A percentile compares a stretch with the other conserved stretches of the same genome.
Evolutionary conservation across 2,329 filamentous ascomycete species (phyloP).

Genomic region (Xylariaceae sp.): DNA sequence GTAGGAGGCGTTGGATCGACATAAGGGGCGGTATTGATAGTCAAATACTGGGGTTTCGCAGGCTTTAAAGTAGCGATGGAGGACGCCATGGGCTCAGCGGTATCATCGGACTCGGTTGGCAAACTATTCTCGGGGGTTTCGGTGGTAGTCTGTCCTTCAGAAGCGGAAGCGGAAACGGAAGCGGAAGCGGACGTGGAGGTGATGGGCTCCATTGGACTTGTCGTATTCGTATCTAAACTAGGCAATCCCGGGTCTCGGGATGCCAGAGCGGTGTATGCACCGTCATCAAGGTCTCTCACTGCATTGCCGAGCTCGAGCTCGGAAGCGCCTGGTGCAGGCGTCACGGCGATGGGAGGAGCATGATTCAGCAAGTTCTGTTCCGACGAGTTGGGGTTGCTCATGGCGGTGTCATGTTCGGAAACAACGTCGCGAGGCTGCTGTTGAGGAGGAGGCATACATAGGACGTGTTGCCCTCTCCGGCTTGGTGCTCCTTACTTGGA

Average conservation of each 20-base stretch:
- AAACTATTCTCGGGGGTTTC: background rate
- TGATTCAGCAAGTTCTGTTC: slow-evolving; percentile 19
- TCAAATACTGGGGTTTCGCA: slow-evolving; percentile 41
- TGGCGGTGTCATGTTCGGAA: slow-evolving; percentile 30
- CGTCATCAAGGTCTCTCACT: slow-evolving; percentile 1
- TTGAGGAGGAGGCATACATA: slow-evolving; percentile 30
- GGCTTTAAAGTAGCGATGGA: slow-evolving; percentile 48
- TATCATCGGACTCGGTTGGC: slow-evolving; percentile 5
- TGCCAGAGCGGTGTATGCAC: background rate
- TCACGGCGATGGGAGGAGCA: slow-evolving; percentile 13
- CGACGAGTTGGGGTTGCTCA: slow-evolving; percentile 26
- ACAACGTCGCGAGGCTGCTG: slow-evolving; percentile 18
- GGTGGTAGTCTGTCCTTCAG: background rate
- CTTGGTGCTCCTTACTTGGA: background rate
- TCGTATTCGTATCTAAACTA: slow-evolving; percentile 4
- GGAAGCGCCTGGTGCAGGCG: slow-evolving; percentile 3
- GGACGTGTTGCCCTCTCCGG: slow-evolving; percentile 1
- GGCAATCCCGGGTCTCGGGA: background rate
- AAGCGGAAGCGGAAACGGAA: background rate
- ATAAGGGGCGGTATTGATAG: slow-evolving; percentile 44
- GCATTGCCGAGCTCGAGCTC: slow-evolving; percentile 10
- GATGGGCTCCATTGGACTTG: background rate
- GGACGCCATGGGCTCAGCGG: slow-evolving; percentile 35
- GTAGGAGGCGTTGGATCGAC: slow-evolving; percentile 55
- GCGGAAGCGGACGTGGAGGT: background rate